These are phyloP conservation scores for Trichoderma erinaceum DNA, from an alignment of 495 filamentous ascomycete species.

Conservation along the genomic window DNA sequence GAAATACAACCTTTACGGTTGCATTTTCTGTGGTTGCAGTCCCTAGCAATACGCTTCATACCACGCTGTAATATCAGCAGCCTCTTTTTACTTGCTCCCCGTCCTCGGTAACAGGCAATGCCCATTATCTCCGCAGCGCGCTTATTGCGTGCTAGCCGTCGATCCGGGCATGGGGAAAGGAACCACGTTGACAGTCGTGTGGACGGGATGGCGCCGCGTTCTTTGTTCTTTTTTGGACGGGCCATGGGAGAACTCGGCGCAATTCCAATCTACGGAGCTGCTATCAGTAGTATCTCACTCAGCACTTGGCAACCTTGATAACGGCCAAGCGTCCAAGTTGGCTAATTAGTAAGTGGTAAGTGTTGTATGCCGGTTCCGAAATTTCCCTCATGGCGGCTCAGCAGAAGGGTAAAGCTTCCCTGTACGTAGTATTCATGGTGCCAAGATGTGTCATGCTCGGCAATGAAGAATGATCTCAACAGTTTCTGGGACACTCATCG, in stretches of 20 bases:
- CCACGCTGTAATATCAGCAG: background rate
- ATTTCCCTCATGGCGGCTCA: background rate
- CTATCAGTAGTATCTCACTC: background rate
- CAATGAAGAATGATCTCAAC: background rate
- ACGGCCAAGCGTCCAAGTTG: background rate
- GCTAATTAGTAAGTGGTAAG: too few relatives aligned
- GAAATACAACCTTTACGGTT: too few relatives aligned
- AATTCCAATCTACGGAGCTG: background rate
- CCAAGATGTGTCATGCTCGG: background rate
- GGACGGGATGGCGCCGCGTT: constrained; percentile 7
- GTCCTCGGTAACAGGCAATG: background rate
- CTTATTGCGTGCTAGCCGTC: constrained; percentile 10
- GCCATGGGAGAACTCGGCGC: background rate
- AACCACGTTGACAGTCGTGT: constrained; percentile 7
- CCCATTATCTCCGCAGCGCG: constrained; percentile 9
- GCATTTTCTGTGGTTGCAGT: too few relatives aligned
- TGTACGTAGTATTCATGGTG: background rate
- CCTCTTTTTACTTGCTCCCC: background rate
- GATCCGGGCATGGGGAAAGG: constrained; percentile 2
- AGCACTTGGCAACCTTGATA: constrained; percentile 4
- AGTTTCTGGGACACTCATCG: background rate
- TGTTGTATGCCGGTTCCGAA: background rate
- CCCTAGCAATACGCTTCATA: too few relatives aligned
- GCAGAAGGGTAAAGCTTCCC: background rate
- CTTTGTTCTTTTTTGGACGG: background rate